Conservation (phyloP, 2,329 filamentous ascomycete species). For the Pseudogymnoascus verrucosus region DNA sequence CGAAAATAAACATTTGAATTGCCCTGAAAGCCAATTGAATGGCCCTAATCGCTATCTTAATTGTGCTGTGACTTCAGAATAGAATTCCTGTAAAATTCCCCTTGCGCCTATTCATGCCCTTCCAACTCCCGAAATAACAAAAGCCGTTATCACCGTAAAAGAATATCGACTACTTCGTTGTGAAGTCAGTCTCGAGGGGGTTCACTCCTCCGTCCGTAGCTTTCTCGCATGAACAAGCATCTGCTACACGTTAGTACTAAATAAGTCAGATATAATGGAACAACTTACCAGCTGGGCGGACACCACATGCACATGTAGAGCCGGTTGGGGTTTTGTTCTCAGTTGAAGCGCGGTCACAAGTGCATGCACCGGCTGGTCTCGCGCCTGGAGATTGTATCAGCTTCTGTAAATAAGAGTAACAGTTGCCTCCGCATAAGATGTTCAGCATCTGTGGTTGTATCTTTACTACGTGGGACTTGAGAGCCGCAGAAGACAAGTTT, state of each 20-base stretch:
- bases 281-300: slow-evolving; percentile 58
- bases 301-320: slow-evolving; percentile 67
- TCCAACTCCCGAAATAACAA: neutral
- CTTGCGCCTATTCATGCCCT: neutral
- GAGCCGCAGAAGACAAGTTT: neutral
- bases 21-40: neutral
- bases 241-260: slow-evolving; percentile 30
- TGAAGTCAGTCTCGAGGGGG: slow-evolving; percentile 77
- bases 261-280: neutral
- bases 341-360: slow-evolving; percentile 60
- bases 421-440: neutral
- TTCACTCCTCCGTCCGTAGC: slow-evolving; percentile 53
- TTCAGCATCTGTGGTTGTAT: neutral
- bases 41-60: slow-evolving; percentile 4
- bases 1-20: slow-evolving; percentile 7
- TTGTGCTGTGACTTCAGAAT: neutral
- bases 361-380: slow-evolving; percentile 72
- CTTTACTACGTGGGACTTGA: neutral
- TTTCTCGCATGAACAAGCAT: slow-evolving; percentile 78
- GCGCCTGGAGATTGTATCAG: slow-evolving; percentile 39
- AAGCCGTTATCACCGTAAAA: neutral
- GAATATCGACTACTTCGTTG: slow-evolving; percentile 43
- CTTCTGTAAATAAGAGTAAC: neutral
- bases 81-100: neutral
- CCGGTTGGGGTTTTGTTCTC: slow-evolving; percentile 61